phyloP scores from a whole-genome alignment of 306 rosid genomes.

The Herpetospermum pedunculosum region DNA sequence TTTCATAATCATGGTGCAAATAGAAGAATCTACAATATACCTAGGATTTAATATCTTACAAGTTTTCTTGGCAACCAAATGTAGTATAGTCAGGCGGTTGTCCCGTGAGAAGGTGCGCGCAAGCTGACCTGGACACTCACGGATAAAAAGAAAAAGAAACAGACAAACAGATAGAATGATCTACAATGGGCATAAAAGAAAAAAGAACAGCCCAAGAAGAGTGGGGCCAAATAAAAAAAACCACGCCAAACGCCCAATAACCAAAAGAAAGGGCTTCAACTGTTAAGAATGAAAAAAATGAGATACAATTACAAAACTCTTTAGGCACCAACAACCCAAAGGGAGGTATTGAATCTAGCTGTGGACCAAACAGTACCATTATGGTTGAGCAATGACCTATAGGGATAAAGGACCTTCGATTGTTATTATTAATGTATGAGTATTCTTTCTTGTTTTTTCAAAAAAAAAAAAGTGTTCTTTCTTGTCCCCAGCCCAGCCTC shows the following conservation, averaged over 20 bases:
- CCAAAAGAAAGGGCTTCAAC: background rate
- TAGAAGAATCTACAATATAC: too few species aligned
- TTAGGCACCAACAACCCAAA: background rate
- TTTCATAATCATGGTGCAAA: background rate
- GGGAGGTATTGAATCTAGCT: background rate
- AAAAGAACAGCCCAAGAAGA: background rate
- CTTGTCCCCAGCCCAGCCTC: background rate
- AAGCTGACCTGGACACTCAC: too few species aligned
- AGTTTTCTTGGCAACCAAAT: too few species aligned
- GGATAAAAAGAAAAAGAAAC: too few species aligned
- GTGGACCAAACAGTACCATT: background rate
- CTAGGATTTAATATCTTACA: too few species aligned
- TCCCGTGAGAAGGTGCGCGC: too few species aligned
- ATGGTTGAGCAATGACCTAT: background rate
- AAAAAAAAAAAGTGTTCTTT: too few species aligned
- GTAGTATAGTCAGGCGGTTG: too few species aligned
- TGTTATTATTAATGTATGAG: background rate
- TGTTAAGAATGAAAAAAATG: background rate
- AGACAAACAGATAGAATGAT: too few species aligned
- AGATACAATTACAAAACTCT: background rate
- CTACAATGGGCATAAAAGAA: background rate
- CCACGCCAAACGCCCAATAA: background rate
- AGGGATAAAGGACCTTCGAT: background rate
- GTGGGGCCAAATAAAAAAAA: background rate
- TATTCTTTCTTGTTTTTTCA: background rate